Conservation (phyloP, 768 basidiomycete species). For the Mycena kentingensis region DNA sequence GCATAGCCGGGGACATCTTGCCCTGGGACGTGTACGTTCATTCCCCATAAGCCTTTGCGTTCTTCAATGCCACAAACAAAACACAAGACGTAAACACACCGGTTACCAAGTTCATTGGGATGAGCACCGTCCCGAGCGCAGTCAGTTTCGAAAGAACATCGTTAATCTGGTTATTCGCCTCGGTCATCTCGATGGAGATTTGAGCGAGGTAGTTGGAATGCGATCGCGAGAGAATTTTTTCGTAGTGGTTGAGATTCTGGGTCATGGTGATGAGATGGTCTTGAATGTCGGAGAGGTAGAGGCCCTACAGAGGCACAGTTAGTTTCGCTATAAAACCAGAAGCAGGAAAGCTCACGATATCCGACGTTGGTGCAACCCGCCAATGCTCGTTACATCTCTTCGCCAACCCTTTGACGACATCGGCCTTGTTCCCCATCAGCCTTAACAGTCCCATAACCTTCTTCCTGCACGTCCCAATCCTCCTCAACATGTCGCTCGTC, state of each 20-base stretch:
- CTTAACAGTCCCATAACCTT: slow-evolving; percentile 98
- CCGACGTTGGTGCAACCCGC: slow-evolving; percentile 96
- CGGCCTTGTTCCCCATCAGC: slow-evolving; percentile 99
- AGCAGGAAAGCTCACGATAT: slow-evolving; percentile 65
- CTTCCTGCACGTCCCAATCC: slow-evolving; percentile 97
- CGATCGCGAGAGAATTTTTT: slow-evolving; percentile 97
- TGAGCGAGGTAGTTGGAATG: slow-evolving; percentile 99
- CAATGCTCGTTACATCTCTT: slow-evolving; percentile 99
- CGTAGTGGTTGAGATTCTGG: slow-evolving; percentile 98
- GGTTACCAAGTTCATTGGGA: slow-evolving; percentile 97
- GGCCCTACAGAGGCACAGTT: slow-evolving; percentile 62
- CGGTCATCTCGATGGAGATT: slow-evolving; percentile 99
- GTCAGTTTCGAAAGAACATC: slow-evolving; percentile 97
- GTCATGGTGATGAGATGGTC: slow-evolving; percentile 99
- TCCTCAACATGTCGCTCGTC: slow-evolving; percentile 96
- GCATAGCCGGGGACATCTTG: slow-evolving; percentile 62
- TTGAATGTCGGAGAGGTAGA: slow-evolving; percentile 96
- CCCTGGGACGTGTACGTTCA: slow-evolving; percentile 98
- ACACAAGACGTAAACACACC: slow-evolving; percentile 44
- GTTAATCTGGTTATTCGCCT: slow-evolving; percentile 99
- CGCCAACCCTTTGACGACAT: slow-evolving; percentile 97
- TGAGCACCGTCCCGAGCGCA: slow-evolving; percentile 94
- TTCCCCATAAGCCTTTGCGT: slow-evolving; percentile 83
- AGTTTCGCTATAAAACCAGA: not conserved
- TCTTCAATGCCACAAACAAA: not conserved